Evolutionary conservation across 1,284 basidiomycete genomes (phyloP), one percentile per base, ranked within the genome.

Genomic region (Cryptococcus sp.): DNA sequence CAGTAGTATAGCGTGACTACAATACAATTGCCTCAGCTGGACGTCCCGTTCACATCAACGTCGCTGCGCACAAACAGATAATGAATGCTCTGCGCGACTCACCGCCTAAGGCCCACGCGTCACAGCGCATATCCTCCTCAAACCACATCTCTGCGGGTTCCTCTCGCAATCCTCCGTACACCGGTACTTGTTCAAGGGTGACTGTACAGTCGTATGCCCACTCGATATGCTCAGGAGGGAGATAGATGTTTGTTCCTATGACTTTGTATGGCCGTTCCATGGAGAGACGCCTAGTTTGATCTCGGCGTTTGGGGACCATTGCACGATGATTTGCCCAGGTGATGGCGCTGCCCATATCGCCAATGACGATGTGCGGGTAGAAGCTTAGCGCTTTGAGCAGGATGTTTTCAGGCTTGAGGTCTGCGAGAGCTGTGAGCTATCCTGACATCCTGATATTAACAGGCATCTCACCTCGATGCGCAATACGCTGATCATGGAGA

Each of bases 341-440:
- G 3, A 56, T 55, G 0, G 67, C 56, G 20, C 55, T 84, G 6
- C 91, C 91, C 70, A 93, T 92, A 75, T 93, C 91, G 17, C 88
- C 89, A 41, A 93, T 87, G 56, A 89, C 82, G 44, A 92, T 84
- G 43, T 87, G 86, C 47, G 91, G 91, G 71, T 89, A 93, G 1
- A 87, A 83, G 2, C 87, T 87, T 8, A 88, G 86, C 3, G 83
- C 81, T 63, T 85, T 80, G 3, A 94, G 81, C 10, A 94, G 81
- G 54, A 93, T 87, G 65, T 93, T 93, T 77, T 93, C 91, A 38
- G 90, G 90, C 84, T 91, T 91, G 58, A 90, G 74, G 75, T 91
- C 89, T 91, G 44, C 29, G 29, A 34, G 29, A 34, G 29, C 29
- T 34, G 29, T 34, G 29, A 34, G 29, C 29, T 34, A 13, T 34